Evolutionary conservation across 1,284 basidiomycete species (phyloP).

Genomic region (Abortiporus biennis): DNA sequence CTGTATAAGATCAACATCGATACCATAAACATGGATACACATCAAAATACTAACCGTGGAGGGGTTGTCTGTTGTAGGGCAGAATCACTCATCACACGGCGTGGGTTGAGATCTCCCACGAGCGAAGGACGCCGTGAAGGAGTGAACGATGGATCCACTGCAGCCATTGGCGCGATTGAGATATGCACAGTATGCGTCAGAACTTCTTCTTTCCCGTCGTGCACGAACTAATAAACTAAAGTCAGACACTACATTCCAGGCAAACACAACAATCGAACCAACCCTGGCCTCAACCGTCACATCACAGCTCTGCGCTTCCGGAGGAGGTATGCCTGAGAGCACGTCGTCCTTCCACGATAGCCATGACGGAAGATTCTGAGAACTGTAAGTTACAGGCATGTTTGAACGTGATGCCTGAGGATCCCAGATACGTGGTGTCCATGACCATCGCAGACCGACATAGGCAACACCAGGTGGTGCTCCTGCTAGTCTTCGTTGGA

Average conservation of each 20-base stretch:
- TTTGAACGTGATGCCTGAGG: conserved; percentile 84
- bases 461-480: conserved; percentile 78
- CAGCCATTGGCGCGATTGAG: conserved; percentile 65
- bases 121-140: conserved; percentile 57
- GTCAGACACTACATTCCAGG: conserved; percentile 7
- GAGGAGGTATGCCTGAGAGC: conserved; percentile 65
- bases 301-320: conserved; percentile 66
- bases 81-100: conserved; percentile 59
- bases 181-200: conserved; percentile 63
- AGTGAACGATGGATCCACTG: conserved; percentile 54
- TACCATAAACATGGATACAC: not conserved
- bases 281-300: conserved; percentile 71
- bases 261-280: conserved; percentile 14
- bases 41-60: conserved; percentile 14
- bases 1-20: conserved; percentile 12
- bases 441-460: conserved; percentile 81
- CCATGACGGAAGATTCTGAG: conserved; percentile 82
- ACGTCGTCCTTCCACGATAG: conserved; percentile 82
- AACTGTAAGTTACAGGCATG: conserved; percentile 75
- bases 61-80: conserved; percentile 33
- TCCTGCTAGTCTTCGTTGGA: conserved; percentile 83
- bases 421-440: conserved; percentile 96
- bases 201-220: conserved; percentile 68
- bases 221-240: conserved; percentile 44
- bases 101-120: conserved; percentile 40